phyloP scores from a whole-genome alignment of 2,329 filamentous ascomycete species.

The Fusarium sp. region DNA sequence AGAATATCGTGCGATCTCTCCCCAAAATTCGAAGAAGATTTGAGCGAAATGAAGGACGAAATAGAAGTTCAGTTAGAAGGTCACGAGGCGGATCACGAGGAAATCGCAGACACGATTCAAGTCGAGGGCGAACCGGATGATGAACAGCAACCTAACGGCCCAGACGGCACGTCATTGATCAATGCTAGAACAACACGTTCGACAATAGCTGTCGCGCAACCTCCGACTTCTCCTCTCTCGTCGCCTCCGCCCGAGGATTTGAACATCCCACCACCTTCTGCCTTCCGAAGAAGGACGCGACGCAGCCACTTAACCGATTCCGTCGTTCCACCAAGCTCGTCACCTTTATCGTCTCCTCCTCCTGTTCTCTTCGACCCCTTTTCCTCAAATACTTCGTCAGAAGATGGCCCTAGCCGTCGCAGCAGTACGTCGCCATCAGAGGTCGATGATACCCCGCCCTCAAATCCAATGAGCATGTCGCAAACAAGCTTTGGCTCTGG shows the following conservation, averaged over 20 bases:
- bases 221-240: conserved; percentile 56
- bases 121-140: conserved; percentile 37
- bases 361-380: conserved; percentile 68
- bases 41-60: conserved; percentile 40
- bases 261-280: conserved; percentile 48
- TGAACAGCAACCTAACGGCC: conserved; percentile 23
- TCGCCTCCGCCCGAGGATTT: conserved; percentile 57
- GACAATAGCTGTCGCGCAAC: conserved; percentile 41
- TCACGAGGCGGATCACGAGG: conserved; percentile 32
- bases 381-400: conserved; percentile 56
- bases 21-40: conserved; percentile 21
- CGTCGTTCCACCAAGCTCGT: conserved; percentile 60
- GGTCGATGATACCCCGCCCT: conserved; percentile 61
- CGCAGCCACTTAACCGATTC: conserved; percentile 44
- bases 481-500: conserved; percentile 54
- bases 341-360: conserved; percentile 71
- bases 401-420: conserved; percentile 54
- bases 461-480: conserved; percentile 58
- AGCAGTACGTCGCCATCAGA: conserved; percentile 62
- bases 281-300: conserved; percentile 42
- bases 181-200: conserved; percentile 42
- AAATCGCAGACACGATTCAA: conserved; percentile 39
- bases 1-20: conserved; percentile 51
- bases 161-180: conserved; percentile 26
- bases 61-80: conserved; percentile 44